These are phyloP conservation scores for Cladorrhinum sp. DNA, from an alignment of 2,329 filamentous ascomycete genomes.

Conservation along the genomic window DNA sequence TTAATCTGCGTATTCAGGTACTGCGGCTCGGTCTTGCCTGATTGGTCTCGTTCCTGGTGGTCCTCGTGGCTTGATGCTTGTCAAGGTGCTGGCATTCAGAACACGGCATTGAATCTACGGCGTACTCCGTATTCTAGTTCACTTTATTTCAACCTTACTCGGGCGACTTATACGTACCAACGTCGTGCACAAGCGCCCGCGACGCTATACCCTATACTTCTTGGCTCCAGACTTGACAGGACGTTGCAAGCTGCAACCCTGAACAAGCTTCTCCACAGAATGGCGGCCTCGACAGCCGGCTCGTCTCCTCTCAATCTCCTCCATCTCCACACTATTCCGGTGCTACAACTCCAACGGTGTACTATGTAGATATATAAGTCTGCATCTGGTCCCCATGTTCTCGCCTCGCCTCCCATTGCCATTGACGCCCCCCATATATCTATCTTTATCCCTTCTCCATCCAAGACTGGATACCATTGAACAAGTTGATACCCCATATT, in stretches of 20 bases:
- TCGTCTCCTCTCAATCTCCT: conserved; percentile 25
- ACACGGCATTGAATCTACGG: conserved; percentile 30
- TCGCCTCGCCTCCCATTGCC: conserved; percentile 24
- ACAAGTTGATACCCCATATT: conserved; percentile 6
- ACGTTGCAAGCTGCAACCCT: conserved; percentile 9
- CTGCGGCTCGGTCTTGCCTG: conserved; percentile 22
- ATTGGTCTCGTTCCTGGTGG: conserved; percentile 26
- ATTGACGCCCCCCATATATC: conserved; percentile 19
- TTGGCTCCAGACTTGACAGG: conserved; percentile 21
- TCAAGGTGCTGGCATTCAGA: conserved; percentile 9
- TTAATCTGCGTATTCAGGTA: conserved; percentile 32
- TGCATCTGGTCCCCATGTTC: conserved; percentile 36
- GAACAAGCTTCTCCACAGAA: conserved; percentile 28
- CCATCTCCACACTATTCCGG: conserved; percentile 33
- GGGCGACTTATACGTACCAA: conserved; percentile 23
- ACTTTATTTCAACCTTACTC: conserved; percentile 27
- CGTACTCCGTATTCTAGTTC: conserved; percentile 15
- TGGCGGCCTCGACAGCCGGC: conserved; percentile 24
- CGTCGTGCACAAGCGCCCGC: conserved; percentile 18
- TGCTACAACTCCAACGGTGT: conserved; percentile 36
- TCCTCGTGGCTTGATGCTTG: conserved; percentile 23
- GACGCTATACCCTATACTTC: conserved; percentile 15
- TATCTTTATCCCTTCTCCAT: conserved; percentile 23
- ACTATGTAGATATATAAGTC: conserved; percentile 40
- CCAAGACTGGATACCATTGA: conserved; percentile 15